Evolutionary conservation across 352 stramenopile genomes (phyloP).

Genomic region (Pythium guiyangense): DNA sequence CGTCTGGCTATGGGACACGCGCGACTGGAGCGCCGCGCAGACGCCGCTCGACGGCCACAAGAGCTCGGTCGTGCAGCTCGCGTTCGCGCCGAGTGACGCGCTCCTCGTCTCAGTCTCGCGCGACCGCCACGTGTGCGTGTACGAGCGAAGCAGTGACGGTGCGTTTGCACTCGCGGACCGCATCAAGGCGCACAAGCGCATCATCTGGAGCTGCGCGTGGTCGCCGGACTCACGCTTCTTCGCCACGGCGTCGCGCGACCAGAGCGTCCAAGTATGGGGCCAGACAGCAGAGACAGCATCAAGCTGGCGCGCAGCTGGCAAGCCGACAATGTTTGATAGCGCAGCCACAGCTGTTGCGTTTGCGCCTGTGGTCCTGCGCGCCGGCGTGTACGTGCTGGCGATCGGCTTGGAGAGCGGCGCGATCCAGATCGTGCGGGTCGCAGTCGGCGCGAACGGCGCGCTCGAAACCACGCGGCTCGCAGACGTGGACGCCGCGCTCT

Average conservation of each 20-base stretch:
- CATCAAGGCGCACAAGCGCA: conserved; percentile 69
- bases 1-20: conserved; percentile 63
- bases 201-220: conserved; percentile 81
- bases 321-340: too few species aligned
- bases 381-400: too few species aligned
- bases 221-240: conserved; percentile 53
- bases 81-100: conserved; percentile 61
- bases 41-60: conserved; percentile 58
- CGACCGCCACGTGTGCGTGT: conserved; percentile 71
- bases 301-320: too few species aligned
- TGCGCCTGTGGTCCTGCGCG: too few species aligned
- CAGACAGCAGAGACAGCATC: too few species aligned
- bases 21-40: conserved; percentile 42
- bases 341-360: too few species aligned
- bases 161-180: conserved; percentile 34
- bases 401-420: too few species aligned
- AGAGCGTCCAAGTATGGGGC: too few species aligned
- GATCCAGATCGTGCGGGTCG: too few species aligned
- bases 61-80: conserved; percentile 74
- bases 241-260: conserved; percentile 48
- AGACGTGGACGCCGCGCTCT: too few species aligned
- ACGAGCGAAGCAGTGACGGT: conserved; percentile 15
- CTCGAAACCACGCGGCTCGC: too few species aligned
- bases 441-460: too few species aligned
- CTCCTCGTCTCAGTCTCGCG: conserved; percentile 66